These are phyloP conservation scores for Emergomyces pasteurianus DNA, from an alignment of 2,329 filamentous ascomycete genomes.

Conservation along the genomic window DNA sequence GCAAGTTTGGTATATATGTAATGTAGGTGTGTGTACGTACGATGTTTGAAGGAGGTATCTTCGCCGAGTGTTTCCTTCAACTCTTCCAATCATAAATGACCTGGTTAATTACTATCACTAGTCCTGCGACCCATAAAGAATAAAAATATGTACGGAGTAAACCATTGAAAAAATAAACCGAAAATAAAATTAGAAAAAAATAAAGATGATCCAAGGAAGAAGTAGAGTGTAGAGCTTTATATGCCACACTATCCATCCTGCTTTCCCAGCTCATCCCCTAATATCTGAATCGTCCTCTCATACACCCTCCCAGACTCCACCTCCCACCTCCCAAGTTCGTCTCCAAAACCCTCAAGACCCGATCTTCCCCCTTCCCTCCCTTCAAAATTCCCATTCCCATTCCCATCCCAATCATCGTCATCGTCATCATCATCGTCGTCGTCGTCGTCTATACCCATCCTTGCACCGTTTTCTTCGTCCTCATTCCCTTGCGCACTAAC, in stretches of 20 bases:
- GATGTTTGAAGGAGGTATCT: no score
- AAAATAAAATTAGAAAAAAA: background rate
- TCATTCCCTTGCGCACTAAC: conserved; percentile 49
- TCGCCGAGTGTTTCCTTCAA: no score
- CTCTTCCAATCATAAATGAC: no score
- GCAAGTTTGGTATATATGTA: no score
- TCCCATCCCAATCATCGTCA: conserved; percentile 20
- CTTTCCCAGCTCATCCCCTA: conserved; percentile 54
- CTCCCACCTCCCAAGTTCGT: conserved; percentile 34
- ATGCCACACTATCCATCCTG: conserved; percentile 2
- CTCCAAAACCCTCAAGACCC: conserved; percentile 18
- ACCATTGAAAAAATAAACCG: background rate
- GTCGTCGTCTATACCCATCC: conserved; percentile 20
- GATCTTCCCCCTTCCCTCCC: conserved; percentile 28
- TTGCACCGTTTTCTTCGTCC: conserved; percentile 26
- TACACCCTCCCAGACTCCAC: conserved; percentile 68
- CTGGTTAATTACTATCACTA: no score
- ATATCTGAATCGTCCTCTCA: conserved; percentile 62
- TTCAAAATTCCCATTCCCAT: conserved; percentile 19
- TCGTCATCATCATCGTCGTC: conserved; percentile 21
- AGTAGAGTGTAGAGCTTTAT: background rate
- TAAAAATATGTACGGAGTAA: background rate
- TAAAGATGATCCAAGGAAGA: background rate
- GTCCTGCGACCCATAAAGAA: no score
- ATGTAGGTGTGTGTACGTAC: no score